Evolutionary conservation across 257 asterid genomes (phyloP), one percentile per base, ranked within the genome.

Genomic region (Capsicum chinense): DNA sequence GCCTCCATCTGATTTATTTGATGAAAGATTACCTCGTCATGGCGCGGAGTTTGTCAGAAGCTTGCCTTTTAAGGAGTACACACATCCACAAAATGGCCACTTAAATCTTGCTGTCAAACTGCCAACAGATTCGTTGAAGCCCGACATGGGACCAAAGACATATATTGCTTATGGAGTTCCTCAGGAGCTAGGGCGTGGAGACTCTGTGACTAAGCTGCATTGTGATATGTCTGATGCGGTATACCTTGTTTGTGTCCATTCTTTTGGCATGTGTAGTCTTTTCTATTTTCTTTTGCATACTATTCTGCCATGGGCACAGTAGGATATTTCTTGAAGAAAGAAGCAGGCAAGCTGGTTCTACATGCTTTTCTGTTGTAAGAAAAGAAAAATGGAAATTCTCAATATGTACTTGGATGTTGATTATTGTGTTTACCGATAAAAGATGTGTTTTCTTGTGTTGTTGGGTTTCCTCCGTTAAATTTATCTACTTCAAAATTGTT

Each of bases 201-300:
- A 96, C 88, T 96, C 99, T 86, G 98, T 95, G 7, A 93, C 98
- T 58, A 95, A 92, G 86, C 92, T 95, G 81, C 99, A 95, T 57
- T 94, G 95, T 83, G 98, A 95, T 83, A 92, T 93, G 95, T 93
- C 99, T 89, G 98, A 95, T 87, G 98, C 98, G 86, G 99, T 94
- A 92, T 80, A 52, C 81, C 64, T 76, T 42, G 71, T 57, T 82
- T 69, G 37, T 79, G 19, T 76, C 62, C 80, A 44, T 89, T 16
- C 26, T 88, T 52, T 67, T 84, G 67, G 83, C 71, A 60, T 83
- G 15, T 52, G 3, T 63, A 64, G 33, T 76, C 60, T 58, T 44
- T 73, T 42, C 48, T 59, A n/a, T 50, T 52, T 21, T 76, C 63
- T 76, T 76, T 76, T 52, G 81, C 81, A 26, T 76, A 26, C 62